Conservation (phyloP, 2,329 filamentous ascomycete genomes). For the Fusarium aywerte region DNA sequence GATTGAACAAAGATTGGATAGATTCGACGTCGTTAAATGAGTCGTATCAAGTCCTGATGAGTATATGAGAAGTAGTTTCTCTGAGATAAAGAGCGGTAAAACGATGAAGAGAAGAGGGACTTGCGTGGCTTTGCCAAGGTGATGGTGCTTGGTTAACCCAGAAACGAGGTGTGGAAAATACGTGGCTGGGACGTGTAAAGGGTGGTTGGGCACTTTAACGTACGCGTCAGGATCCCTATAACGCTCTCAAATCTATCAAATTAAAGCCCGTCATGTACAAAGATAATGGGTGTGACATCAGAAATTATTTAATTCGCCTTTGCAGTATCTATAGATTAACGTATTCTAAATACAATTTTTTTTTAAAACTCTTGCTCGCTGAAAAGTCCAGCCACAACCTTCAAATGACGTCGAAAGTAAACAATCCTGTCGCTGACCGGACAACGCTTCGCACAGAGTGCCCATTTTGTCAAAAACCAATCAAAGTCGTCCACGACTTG, state of each 20-base stretch:
- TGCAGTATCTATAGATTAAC: neutral
- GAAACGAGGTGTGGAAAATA: slow-evolving; percentile 44
- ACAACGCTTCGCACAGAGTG: slow-evolving; percentile 39
- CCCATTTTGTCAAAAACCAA: slow-evolving; percentile 27
- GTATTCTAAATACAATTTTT: neutral
- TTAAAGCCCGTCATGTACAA: neutral
- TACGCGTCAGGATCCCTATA: slow-evolving; percentile 7
- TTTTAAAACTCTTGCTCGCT: neutral
- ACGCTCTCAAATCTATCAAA: neutral
- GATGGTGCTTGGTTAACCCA: slow-evolving; percentile 44
- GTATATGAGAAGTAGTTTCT: neutral
- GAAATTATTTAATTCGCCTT: fast-evolving
- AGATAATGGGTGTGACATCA: neutral
- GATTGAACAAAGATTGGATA: neutral
- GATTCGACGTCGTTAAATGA: neutral
- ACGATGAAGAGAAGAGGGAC: slow-evolving; percentile 5
- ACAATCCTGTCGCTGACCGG: slow-evolving; percentile 37
- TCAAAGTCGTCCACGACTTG: slow-evolving; percentile 28
- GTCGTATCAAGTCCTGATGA: slow-evolving; percentile 1
- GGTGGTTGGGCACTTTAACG: slow-evolving; percentile 38
- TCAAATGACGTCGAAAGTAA: slow-evolving; percentile 51
- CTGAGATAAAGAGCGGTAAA: slow-evolving; percentile 6
- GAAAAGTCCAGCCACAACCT: neutral
- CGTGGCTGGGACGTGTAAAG: slow-evolving; percentile 44
- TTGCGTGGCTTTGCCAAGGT: slow-evolving; percentile 28